Conservation (phyloP, 1,284 basidiomycete genomes). For the Earliella scabrosa region DNA sequence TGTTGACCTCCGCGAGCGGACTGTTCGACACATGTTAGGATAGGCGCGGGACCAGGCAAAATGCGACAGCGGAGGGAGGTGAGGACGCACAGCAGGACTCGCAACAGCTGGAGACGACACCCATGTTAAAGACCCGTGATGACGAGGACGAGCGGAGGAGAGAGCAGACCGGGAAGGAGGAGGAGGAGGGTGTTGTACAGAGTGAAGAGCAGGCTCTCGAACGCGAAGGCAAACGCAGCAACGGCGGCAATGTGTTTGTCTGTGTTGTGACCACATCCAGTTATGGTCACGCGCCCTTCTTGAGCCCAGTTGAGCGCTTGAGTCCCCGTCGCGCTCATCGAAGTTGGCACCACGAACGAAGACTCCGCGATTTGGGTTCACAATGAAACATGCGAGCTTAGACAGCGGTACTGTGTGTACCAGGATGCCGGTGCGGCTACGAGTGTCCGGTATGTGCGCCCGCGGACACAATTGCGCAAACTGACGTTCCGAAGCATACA, state of each 20-base stretch:
- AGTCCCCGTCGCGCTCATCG: too few relatives aligned
- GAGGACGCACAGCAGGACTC: constrained; percentile 71
- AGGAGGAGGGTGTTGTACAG: constrained; percentile 20
- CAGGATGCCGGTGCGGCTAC: not conserved
- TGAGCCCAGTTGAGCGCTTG: too few relatives aligned
- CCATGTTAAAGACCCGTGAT: constrained; percentile 42
- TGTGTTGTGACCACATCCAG: constrained; percentile 18
- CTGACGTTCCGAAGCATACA: not conserved
- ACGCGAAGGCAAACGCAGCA: constrained; percentile 16
- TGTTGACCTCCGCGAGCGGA: constrained; percentile 76
- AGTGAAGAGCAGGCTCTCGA: constrained; percentile 8
- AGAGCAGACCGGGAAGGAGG: constrained; percentile 11
- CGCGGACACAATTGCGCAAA: not conserved
- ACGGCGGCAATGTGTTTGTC: constrained; percentile 22
- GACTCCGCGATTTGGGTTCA: not conserved
- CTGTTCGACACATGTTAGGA: constrained; percentile 40
- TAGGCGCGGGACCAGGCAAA: constrained; percentile 17
- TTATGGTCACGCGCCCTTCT: constrained; percentile 9
- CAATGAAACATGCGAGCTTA: not conserved
- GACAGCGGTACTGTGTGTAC: not conserved
- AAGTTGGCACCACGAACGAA: too few relatives aligned
- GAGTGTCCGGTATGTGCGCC: constrained; percentile 4
- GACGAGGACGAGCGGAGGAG: constrained; percentile 28
- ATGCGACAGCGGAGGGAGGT: constrained; percentile 5
- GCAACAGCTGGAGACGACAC: constrained; percentile 72